Percentiles rank a stretch among this genome's conserved stretches.
Evolutionary conservation across 768 basidiomycete species (phyloP).

Genomic region (Coprinopsis cinerea): DNA sequence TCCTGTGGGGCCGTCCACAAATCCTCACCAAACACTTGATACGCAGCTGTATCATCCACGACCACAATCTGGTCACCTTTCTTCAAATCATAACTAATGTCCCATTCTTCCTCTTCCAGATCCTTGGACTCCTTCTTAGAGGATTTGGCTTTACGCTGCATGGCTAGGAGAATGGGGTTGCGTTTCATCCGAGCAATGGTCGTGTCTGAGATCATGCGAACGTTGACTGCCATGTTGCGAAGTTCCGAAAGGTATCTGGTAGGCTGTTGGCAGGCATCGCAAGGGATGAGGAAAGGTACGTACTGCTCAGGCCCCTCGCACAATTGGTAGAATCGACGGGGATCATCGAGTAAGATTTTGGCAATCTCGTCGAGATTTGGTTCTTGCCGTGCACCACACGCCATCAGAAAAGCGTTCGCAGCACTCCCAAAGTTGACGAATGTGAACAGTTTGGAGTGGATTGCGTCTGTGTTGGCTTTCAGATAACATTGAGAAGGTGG

Average conservation of each 20-base stretch:
- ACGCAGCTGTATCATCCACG: slow-evolving; percentile 80
- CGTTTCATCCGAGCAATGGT: slow-evolving; percentile 63
- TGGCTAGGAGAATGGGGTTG: slow-evolving; percentile 67
- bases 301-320: slow-evolving; percentile 68
- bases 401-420: slow-evolving; percentile 80
- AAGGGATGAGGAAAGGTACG: slow-evolving; percentile 14
- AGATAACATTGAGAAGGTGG: slow-evolving; percentile 69
- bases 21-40: slow-evolving; percentile 71
- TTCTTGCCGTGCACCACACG: slow-evolving; percentile 83
- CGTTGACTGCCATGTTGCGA: slow-evolving; percentile 81
- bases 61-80: slow-evolving; percentile 68
- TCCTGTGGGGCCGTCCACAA: slow-evolving; percentile 84
- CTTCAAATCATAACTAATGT: slow-evolving; percentile 66
- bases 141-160: slow-evolving; percentile 44
- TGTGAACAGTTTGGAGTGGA: slow-evolving; percentile 77
- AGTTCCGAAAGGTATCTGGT: slow-evolving; percentile 78
- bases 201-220: slow-evolving; percentile 41
- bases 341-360: slow-evolving; percentile 60
- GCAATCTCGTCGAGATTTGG: slow-evolving; percentile 84
- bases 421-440: slow-evolving; percentile 84
- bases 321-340: slow-evolving; percentile 63
- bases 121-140: slow-evolving; percentile 20
- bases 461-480: slow-evolving; percentile 44
- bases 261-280: not conserved
- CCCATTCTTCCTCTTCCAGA: slow-evolving; percentile 58